These are phyloP conservation scores for Phytopythium mirpurense DNA, from an alignment of 352 stramenopile species.

Conservation along the genomic window DNA sequence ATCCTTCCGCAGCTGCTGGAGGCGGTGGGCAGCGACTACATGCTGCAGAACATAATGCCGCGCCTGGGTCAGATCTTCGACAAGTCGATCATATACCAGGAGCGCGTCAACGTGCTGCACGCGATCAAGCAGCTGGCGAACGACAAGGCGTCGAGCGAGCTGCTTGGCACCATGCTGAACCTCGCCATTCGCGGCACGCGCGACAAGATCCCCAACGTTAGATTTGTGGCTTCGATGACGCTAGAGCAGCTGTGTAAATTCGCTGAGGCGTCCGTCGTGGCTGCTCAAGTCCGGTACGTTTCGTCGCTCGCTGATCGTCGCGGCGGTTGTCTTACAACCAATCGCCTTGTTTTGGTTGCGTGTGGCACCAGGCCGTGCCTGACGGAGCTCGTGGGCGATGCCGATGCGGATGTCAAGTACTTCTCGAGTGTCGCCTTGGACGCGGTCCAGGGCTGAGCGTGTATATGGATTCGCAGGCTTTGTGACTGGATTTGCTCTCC, in stretches of 20 bases:
- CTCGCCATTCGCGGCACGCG: conserved; percentile 67
- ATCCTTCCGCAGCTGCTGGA: conserved; percentile 72
- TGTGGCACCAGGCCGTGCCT: conserved; percentile 49
- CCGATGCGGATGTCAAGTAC: conserved; percentile 84
- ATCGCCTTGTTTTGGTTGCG: background rate
- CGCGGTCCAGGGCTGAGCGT: conserved; percentile 54
- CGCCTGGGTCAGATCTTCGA: conserved; percentile 78
- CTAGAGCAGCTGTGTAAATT: conserved; percentile 83
- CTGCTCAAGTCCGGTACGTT: conserved; percentile 68
- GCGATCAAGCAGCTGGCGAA: conserved; percentile 66
- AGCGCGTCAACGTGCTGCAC: conserved; percentile 82
- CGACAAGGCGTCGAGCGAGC: conserved; percentile 66
- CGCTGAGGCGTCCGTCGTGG: conserved; percentile 56
- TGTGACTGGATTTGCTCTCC: conserved; percentile 2
- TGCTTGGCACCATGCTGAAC: conserved; percentile 54
- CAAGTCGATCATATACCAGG: conserved; percentile 83
- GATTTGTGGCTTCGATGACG: conserved; percentile 83
- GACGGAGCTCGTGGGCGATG: conserved; percentile 69
- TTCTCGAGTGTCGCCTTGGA: conserved; percentile 81
- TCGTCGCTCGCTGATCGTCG: background rate
- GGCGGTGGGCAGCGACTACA: conserved; percentile 76
- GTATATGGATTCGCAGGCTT: conserved; percentile 14
- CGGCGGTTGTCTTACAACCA: background rate
- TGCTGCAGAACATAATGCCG: conserved; percentile 79
- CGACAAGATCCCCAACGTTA: conserved; percentile 88